Conservation (phyloP, 768 basidiomycete genomes). For the Boletus coccyginus region DNA sequence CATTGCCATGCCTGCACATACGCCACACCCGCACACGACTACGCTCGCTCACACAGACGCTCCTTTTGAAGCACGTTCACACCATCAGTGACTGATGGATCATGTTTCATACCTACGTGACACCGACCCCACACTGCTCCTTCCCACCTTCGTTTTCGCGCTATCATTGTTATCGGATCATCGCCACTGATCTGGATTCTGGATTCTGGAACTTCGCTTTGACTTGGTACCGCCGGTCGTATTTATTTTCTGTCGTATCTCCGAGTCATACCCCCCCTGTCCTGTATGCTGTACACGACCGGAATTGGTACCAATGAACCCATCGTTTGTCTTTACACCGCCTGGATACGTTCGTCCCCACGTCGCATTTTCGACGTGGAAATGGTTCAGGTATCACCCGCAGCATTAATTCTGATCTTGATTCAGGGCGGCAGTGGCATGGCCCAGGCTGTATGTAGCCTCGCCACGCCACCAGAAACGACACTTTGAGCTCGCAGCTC, state of each 20-base stretch:
- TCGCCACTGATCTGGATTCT: background rate
- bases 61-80: background rate
- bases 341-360: background rate
- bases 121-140: background rate
- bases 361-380: no score
- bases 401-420: background rate
- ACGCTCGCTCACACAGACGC: slow-evolving; percentile 3
- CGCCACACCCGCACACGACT: background rate
- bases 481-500: background rate
- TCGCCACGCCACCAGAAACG: no score
- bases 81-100: slow-evolving; percentile 1
- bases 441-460: no score
- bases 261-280: background rate
- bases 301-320: background rate
- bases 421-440: background rate
- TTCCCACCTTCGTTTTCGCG: slow-evolving; percentile 6
- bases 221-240: background rate
- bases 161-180: background rate
- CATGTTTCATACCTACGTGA: background rate
- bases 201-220: background rate
- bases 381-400: no score
- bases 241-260: background rate
- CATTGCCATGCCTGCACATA: slow-evolving; percentile 12
- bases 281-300: slow-evolving; percentile 5
- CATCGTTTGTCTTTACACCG: background rate